Base-by-base conservation (phyloP, 2,329 filamentous ascomycete genomes). In the Penicillium sp. region DNA sequence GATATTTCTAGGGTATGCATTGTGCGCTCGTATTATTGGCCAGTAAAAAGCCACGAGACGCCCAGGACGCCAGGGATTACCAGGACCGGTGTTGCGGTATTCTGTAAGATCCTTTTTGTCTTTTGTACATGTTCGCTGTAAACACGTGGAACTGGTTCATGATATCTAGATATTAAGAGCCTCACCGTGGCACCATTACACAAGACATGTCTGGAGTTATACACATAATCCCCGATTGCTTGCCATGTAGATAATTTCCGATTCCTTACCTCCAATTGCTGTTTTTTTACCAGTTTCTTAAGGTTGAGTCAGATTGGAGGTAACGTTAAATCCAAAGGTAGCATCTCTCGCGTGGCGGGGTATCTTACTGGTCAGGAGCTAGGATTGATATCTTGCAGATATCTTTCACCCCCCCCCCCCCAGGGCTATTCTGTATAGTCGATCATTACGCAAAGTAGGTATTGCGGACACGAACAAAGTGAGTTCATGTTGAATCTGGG, bases 301-400 rank as follows among this genome's bases (percentile, higher is more conserved):
- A 23, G 2, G 35, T 48, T 53, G 42, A 42, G 42, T 57, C 55
- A 57, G 55, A 21, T 53, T 53, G 42, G 6, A 31, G 35, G 49
- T 53, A 53, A 57, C 55, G 35, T 53, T 31, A 35, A 53, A 47
- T 35, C 42, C 13, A 47, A 39, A 53, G 42, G 55, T 57, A 35
- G 42, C 17, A 48, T 43, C 23, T 42, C 33, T 31, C 27, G n/a
- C 35, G 19, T 23, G 33, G 36, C 31, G 8, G 25, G 49, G 49
- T n/a, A 7, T 52, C 49, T 48, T 7, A 53, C 43, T 29, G 13
- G 27, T 33, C 25, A 19, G 43, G 42, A 48, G 29, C 42, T 47
- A 9, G 42, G 42, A 12, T 48, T 36, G 33, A 45, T 33, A 41
- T 29, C 21, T 55, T 31, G 27, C 9, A 23, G 25, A 33, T 17